Conservation (phyloP, 768 basidiomycete species). For the Xerocomellus amylosporus region DNA sequence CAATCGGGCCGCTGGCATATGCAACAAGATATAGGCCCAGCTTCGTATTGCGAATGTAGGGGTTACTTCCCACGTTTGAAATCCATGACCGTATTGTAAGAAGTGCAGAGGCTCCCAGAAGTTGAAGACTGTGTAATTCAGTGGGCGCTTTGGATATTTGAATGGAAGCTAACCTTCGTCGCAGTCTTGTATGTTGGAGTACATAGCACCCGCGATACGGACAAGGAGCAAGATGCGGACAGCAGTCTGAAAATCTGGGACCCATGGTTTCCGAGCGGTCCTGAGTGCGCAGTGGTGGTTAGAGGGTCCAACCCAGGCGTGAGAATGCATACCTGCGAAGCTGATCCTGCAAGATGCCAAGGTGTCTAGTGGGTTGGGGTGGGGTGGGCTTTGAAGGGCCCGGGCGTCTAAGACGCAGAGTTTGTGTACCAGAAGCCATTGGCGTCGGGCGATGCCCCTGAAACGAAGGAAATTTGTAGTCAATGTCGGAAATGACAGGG, state of each 20-base stretch:
- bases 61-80: slow-evolving; percentile 98
- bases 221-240: slow-evolving; percentile 80
- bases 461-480: background rate
- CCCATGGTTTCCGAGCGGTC: slow-evolving; percentile 76
- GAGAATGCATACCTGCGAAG: slow-evolving; percentile 56
- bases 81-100: slow-evolving; percentile 78
- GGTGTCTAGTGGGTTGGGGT: slow-evolving; percentile 45
- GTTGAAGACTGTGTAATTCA: slow-evolving; percentile 75
- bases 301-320: slow-evolving; percentile 5
- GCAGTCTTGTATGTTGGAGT: slow-evolving; percentile 91
- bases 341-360: slow-evolving; percentile 77
- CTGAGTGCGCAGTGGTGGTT: slow-evolving; percentile 42
- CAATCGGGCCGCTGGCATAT: slow-evolving; percentile 64
- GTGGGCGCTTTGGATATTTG: background rate
- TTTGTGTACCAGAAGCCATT: slow-evolving; percentile 48
- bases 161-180: slow-evolving; percentile 73
- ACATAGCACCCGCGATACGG: slow-evolving; percentile 86
- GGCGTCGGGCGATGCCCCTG: background rate
- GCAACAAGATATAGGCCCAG: slow-evolving; percentile 89
- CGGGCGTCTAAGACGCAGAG: slow-evolving; percentile 51
- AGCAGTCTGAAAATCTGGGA: slow-evolving; percentile 80
- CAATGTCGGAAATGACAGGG: background rate
- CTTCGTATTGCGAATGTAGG: slow-evolving; percentile 90
- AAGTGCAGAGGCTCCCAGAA: slow-evolving; percentile 99
- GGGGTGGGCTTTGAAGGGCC: slow-evolving; percentile 22